Percentiles rank a stretch among this genome's conserved stretches.
phyloP scores from a whole-genome alignment of 257 asterid genomes.

The Gentiana macrophylla region DNA sequence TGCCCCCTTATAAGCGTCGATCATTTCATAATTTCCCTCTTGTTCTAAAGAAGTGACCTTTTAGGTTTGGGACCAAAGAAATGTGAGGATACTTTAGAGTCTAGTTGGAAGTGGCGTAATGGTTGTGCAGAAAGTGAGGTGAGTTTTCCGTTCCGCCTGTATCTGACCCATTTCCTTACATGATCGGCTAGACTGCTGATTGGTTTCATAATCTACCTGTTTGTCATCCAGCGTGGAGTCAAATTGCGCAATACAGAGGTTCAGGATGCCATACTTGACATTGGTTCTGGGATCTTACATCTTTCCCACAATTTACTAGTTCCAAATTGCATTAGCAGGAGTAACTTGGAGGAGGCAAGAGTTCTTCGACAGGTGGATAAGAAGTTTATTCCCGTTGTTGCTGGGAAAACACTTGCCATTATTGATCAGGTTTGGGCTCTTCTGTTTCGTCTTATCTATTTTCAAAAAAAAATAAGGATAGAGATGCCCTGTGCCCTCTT shows the following conservation, averaged over 20 bases:
- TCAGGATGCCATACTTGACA: slow-evolving; percentile 54
- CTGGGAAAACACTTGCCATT: slow-evolving; percentile 60
- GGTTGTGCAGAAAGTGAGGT: slow-evolving; percentile 30
- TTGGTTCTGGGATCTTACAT: slow-evolving; percentile 55
- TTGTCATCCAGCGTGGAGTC: slow-evolving; percentile 30
- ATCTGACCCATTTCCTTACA: slow-evolving; percentile 11
- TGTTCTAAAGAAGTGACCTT: slow-evolving; percentile 2
- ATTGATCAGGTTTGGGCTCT: slow-evolving; percentile 67
- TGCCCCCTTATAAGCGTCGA: neutral
- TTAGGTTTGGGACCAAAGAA: slow-evolving; percentile 35
- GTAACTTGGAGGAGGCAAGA: slow-evolving; percentile 57
- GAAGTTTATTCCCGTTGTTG: slow-evolving; percentile 88
- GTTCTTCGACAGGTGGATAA: slow-evolving; percentile 92
- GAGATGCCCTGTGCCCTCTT: slow-evolving; percentile 1
- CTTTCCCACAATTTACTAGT: slow-evolving; percentile 51
- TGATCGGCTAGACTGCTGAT: slow-evolving; percentile 8
- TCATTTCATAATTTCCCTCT: neutral
- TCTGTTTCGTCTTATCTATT: neutral
- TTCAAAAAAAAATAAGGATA: too few species aligned
- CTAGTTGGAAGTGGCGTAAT: slow-evolving; percentile 48
- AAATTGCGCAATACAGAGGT: slow-evolving; percentile 16
- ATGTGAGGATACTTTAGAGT: slow-evolving; percentile 24
- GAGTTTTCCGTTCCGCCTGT: slow-evolving; percentile 18
- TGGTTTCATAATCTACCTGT: neutral
- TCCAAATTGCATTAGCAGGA: slow-evolving; percentile 70